Evolutionary conservation across 1,284 basidiomycete genomes (phyloP), one percentile per base, ranked within the genome.

Genomic region (Fomitopsis betulina): DNA sequence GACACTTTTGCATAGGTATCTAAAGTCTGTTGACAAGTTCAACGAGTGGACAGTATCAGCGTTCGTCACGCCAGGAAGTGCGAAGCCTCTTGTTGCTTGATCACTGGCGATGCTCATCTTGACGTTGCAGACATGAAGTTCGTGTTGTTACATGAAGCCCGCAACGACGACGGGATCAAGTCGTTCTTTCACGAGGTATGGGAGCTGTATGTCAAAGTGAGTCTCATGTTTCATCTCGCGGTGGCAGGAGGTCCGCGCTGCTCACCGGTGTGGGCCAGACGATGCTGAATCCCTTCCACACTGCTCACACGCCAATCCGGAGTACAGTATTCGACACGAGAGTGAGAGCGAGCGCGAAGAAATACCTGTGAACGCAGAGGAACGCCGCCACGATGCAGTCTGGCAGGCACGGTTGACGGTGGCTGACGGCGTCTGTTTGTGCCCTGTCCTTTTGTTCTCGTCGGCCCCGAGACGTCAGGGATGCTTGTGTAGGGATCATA

Each of bases 21-120:
- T 97, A 59, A 95, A 94, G 70, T 85, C 86, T 21, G 86, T 97
- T 57, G 95, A 98, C 80, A 92, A 89, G 75, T 96, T 97, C 76
- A 97, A 98, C 70, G 96, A 98, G 70, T 98, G 96, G 95, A 94
- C 85, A 1, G 87, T 97, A 21, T 97, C 95, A 9, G 94, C 92
- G 32, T 98, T 96, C 74, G 80, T 97, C 17, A 96, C 95, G 0
- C 88, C 94, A 3, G 91, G 90, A 62, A 96, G 95, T 97, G 74
- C 76, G 93, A 75, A 54, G 30, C 53, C 21, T 50, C 12, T 30
- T 42, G 39, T 58, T 55, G 51, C 52, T 54, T 55, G n/a, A 50
- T 49, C 38, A 27, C 43, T 38, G 51, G 40, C 25, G 45, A 58
- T 49, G 59, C 61, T 62, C 54, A 65, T 42, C 57, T 58, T 56